Conservation (phyloP, 1,284 basidiomycete species). For the Leccinum fuscescens region DNA sequence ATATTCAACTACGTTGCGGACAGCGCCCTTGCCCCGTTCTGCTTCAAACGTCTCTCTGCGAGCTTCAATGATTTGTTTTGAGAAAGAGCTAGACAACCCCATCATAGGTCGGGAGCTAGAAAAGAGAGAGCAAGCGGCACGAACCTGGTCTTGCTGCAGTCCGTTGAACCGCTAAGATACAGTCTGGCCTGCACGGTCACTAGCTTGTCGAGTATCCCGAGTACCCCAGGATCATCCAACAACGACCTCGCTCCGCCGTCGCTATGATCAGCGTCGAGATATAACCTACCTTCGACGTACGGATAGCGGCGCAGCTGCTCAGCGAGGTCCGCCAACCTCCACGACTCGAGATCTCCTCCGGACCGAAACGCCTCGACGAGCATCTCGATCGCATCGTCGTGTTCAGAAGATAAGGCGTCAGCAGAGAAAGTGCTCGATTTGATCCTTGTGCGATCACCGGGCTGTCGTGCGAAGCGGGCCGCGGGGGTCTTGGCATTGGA, state of each 20-base stretch:
- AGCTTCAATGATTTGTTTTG: constrained; percentile 27
- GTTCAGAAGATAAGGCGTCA: constrained; percentile 33
- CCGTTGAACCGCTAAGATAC: no score
- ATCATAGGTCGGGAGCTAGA: not conserved
- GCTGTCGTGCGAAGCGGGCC: not conserved
- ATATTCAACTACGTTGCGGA: constrained; percentile 28
- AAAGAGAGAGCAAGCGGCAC: no score
- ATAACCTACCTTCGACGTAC: no score
- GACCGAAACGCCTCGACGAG: constrained; percentile 30
- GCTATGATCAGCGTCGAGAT: constrained; percentile 5
- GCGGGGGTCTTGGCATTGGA: not conserved
- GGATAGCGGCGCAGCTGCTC: no score
- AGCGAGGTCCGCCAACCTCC: not conserved
- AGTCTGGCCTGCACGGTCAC: no score
- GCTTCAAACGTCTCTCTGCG: constrained; percentile 15
- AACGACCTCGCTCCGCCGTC: constrained; percentile 23
- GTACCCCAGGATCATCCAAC: constrained; percentile 32
- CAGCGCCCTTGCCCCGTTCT: constrained; percentile 2
- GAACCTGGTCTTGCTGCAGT: no score
- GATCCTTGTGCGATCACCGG: constrained; percentile 5
- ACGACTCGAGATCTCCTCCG: no score
- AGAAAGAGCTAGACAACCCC: constrained; percentile 20
- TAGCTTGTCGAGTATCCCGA: no score
- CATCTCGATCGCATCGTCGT: constrained; percentile 41
- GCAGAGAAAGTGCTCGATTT: constrained; percentile 38